Evolutionary conservation across 2,329 filamentous ascomycete species (phyloP), one percentile per base, ranked within the genome.

Genomic region (Scytalidium sp.): DNA sequence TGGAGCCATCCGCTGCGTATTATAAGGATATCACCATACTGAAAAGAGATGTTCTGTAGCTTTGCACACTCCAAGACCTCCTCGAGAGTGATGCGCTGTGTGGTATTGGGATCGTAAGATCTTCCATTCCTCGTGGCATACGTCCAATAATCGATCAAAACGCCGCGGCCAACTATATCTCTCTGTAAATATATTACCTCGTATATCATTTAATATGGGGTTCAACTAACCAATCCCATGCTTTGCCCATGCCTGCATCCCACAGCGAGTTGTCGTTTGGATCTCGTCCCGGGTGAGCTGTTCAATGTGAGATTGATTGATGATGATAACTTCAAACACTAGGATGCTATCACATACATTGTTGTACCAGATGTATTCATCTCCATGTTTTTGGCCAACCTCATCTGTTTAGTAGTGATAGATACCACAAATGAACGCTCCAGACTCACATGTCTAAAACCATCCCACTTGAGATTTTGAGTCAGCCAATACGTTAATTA

Each of bases 131-230:
- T 57, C 23, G 71, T 65, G 11, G 68, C 62, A 10, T 67, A 55
- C 8, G 72, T 61, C 55, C 73, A 70, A 51, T 76, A 75, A 56
- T 81, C 79, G 27, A 82, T 60, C 15, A 83, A 61, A 2, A 82
- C 67, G 2, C 75, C 79, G 0, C 79, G 67, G n/a, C 78, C 79
- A 0, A 80, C 75, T 41, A 82, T 80, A 29, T 45, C 3, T 10
- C 13, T 11, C 11, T 42, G 40, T 42, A 42, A 19, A 45, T 13
- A n/a, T 36, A 45, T 19, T 44, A n/a, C 15, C 17, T 23, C 19
- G 22, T 43, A 19, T 20, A 19, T 23, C 17, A 3, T 2, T 13
- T 27, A 27, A 7, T 27, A 27, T 27, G 13, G 25, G 13, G 7
- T 27, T 27, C 25, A 7, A 27, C 25, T 27, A 13, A 43, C 41